Percentiles rank a stretch among this genome's conserved stretches.
These are phyloP conservation scores for Paracamarosporium sp. DNA, from an alignment of 2,329 filamentous ascomycete genomes.

Conservation along the genomic window DNA sequence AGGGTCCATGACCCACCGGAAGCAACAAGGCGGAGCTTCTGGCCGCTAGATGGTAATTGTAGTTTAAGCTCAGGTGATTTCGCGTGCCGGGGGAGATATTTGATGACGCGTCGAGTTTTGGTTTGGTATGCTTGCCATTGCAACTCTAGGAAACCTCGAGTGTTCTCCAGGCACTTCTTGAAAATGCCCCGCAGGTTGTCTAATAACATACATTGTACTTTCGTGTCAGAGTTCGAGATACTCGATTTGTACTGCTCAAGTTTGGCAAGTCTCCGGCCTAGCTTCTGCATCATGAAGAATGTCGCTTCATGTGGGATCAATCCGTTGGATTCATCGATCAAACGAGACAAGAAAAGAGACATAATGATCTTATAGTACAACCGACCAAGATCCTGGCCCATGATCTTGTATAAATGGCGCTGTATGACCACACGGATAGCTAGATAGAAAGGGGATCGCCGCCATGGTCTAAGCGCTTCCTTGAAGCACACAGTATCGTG, in stretches of 20 bases:
- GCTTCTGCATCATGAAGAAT: conserved; percentile 57
- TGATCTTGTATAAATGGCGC: conserved; percentile 54
- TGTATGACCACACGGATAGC: conserved; percentile 65
- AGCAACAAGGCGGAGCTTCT: conserved; percentile 5
- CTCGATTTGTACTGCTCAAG: conserved; percentile 52
- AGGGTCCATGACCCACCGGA: background rate
- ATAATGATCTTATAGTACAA: conserved; percentile 66
- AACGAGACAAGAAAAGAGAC: conserved; percentile 53
- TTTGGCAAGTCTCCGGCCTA: conserved; percentile 65
- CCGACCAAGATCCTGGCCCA: conserved; percentile 53
- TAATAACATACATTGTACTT: conserved; percentile 4
- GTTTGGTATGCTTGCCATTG: conserved; percentile 29
- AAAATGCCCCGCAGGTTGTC: conserved; percentile 15
- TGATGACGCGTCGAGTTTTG: conserved; percentile 48
- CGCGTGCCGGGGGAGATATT: conserved; percentile 50
- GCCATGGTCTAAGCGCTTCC: conserved; percentile 62
- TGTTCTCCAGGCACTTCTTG: conserved; percentile 17
- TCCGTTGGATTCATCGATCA: conserved; percentile 52
- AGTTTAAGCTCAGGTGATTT: conserved; percentile 20
- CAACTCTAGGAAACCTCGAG: conserved; percentile 20
- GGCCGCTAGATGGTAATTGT: conserved; percentile 27
- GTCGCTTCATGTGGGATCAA: conserved; percentile 45
- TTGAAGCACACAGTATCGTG: conserved; percentile 67
- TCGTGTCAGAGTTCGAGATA: background rate
- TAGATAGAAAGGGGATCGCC: conserved; percentile 68